Percentiles rank a stretch among this genome's conserved stretches.
These are phyloP conservation scores for Phylloporus sp. DNA, from an alignment of 768 basidiomycete genomes.

Conservation along the genomic window DNA sequence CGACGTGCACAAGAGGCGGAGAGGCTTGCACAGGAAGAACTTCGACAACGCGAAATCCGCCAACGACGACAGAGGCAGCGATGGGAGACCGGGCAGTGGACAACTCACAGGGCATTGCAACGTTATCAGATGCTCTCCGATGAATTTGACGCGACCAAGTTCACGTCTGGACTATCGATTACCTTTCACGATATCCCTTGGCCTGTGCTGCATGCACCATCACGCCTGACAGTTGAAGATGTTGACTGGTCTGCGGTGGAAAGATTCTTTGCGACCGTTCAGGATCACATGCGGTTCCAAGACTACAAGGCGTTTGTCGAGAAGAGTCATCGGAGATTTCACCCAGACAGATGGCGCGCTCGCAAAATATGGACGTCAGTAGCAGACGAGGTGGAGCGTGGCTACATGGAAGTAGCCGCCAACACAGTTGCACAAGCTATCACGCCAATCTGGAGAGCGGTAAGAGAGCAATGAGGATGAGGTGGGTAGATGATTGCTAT, in stretches of 20 bases:
- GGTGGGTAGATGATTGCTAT: neutral
- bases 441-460: slow-evolving; percentile 61
- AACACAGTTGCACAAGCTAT: slow-evolving; percentile 73
- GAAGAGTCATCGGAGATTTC: slow-evolving; percentile 70
- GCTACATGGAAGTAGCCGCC: slow-evolving; percentile 63
- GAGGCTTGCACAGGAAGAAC: slow-evolving; percentile 29
- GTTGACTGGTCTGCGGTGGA: slow-evolving; percentile 72
- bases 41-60: slow-evolving; percentile 37
- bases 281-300: slow-evolving; percentile 48
- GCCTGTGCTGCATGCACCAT: slow-evolving; percentile 62
- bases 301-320: slow-evolving; percentile 66
- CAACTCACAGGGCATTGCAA: slow-evolving; percentile 61
- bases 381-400: slow-evolving; percentile 52
- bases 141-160: slow-evolving; percentile 60
- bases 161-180: slow-evolving; percentile 49
- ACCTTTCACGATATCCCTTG: slow-evolving; percentile 66
- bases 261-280: slow-evolving; percentile 58
- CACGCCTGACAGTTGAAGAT: slow-evolving; percentile 53
- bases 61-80: slow-evolving; percentile 47
- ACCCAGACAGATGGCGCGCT: slow-evolving; percentile 77
- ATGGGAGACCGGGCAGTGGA: slow-evolving; percentile 65
- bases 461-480: slow-evolving; percentile 28
- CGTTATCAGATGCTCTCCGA: slow-evolving; percentile 59
- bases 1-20: slow-evolving; percentile 26
- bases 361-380: slow-evolving; percentile 58